A percentile compares a stretch with the other conserved stretches of the same genome.
phyloP scores from a whole-genome alignment of 2,329 filamentous ascomycete genomes.

The Penicillium sp. region DNA sequence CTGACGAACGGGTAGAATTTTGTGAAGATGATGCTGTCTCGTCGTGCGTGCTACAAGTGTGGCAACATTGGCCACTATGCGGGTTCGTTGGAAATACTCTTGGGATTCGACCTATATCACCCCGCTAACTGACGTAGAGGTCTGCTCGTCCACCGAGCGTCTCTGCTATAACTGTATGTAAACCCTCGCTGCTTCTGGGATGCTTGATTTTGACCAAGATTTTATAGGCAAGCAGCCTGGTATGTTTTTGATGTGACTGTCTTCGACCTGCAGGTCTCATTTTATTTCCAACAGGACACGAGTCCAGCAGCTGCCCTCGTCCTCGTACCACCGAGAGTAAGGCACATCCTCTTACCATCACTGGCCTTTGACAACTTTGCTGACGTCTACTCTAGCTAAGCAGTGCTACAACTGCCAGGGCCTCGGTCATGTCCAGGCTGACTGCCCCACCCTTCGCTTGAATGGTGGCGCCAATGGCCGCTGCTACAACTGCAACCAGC shows the following conservation, averaged over 20 bases:
- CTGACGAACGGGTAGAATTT: constrained; percentile 13
- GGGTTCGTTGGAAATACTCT: constrained; percentile 34
- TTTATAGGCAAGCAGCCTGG: constrained; percentile 43
- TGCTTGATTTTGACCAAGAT: constrained; percentile 16
- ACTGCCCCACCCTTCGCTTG: constrained; percentile 92
- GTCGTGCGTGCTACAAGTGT: constrained; percentile 72
- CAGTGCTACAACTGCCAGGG: constrained; percentile 99
- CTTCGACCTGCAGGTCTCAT: constrained; percentile 11
- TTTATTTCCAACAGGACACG: constrained; percentile 59
- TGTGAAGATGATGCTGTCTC: constrained; percentile 67
- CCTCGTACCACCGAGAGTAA: constrained; percentile 89
- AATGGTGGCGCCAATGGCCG: constrained; percentile 74
- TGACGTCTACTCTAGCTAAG: constrained; percentile 58
- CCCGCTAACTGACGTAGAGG: constrained; percentile 55
- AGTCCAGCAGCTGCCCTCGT: constrained; percentile 95
- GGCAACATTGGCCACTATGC: constrained; percentile 71
- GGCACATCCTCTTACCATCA: constrained; percentile 21
- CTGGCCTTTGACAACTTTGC: constrained; percentile 8
- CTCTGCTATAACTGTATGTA: constrained; percentile 97
- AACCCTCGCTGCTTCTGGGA: background rate
- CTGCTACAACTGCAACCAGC: constrained; percentile 94
- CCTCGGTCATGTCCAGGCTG: constrained; percentile 94
- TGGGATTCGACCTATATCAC: background rate
- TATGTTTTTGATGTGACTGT: constrained; percentile 26
- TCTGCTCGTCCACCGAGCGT: constrained; percentile 95